phyloP scores from a whole-genome alignment of 2,329 filamentous ascomycete species.

The Orbilia quercus region DNA sequence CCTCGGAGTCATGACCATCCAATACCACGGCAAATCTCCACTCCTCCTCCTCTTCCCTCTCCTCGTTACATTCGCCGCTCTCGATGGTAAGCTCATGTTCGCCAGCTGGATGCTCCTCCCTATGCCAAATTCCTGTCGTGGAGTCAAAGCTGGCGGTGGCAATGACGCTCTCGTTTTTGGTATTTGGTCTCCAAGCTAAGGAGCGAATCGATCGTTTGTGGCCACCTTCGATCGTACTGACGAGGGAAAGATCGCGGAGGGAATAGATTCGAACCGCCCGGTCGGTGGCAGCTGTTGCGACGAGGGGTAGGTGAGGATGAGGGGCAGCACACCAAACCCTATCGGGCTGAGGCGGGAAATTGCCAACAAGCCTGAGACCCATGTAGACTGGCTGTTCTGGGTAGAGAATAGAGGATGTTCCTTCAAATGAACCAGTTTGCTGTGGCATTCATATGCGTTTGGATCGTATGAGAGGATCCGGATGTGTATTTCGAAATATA shows the following conservation, averaged over 20 bases:
- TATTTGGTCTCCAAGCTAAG: constrained; percentile 85
- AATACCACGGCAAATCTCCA: constrained; percentile 93
- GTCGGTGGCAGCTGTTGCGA: constrained; percentile 87
- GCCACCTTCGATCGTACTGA: constrained; percentile 83
- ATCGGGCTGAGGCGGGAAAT: constrained; percentile 69
- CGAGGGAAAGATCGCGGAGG: constrained; percentile 79
- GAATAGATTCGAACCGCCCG: constrained; percentile 92
- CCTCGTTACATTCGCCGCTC: constrained; percentile 63
- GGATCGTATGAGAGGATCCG: no score
- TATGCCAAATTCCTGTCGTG: constrained; percentile 85
- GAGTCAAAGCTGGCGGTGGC: constrained; percentile 95
- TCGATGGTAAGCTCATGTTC: constrained; percentile 60
- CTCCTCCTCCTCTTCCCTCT: constrained; percentile 74
- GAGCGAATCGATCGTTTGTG: constrained; percentile 90
- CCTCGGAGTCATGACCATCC: constrained; percentile 94
- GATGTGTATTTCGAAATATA: no score
- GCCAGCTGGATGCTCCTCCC: constrained; percentile 65
- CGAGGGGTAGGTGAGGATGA: constrained; percentile 85
- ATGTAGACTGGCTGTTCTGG: constrained; percentile 27
- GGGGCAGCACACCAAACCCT: constrained; percentile 88
- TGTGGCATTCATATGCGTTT: no score
- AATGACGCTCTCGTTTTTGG: constrained; percentile 76
- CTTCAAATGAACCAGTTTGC: no score
- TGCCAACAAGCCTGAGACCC: constrained; percentile 57
- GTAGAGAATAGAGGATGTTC: no score